A percentile compares a stretch with the other conserved stretches of the same genome.
Evolutionary conservation across 2,329 filamentous ascomycete species (phyloP).

Genomic region (Corinectria fuckeliana): DNA sequence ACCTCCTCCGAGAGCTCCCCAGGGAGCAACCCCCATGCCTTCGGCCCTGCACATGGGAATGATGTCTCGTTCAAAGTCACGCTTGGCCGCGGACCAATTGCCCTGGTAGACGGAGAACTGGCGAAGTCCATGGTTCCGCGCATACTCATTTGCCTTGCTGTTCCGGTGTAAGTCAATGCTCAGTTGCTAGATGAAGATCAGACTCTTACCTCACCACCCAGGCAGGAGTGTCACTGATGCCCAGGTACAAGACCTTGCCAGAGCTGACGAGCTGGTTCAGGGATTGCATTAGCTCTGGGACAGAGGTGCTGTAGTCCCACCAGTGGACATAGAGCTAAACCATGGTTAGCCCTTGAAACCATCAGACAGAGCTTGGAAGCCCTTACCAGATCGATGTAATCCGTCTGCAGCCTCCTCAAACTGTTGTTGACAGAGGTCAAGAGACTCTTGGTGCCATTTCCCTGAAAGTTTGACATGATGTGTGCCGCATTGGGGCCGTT

Average conservation of each 20-base stretch:
- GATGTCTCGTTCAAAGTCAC: conserved; percentile 52
- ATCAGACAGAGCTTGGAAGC: background rate
- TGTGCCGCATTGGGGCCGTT: conserved; percentile 48
- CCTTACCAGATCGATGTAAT: conserved; percentile 70
- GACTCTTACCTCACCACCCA: conserved; percentile 63
- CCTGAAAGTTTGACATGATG: conserved; percentile 59
- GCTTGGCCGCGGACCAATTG: conserved; percentile 47
- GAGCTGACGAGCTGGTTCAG: conserved; percentile 65
- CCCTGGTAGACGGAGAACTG: conserved; percentile 65
- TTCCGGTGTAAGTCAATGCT: conserved; percentile 13
- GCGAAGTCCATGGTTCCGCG: conserved; percentile 71
- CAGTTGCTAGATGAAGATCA: background rate
- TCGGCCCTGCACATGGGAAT: conserved; percentile 52
- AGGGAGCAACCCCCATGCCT: conserved; percentile 63
- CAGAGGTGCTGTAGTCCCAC: conserved; percentile 73
- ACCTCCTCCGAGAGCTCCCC: conserved; percentile 62
- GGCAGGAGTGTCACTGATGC: conserved; percentile 72
- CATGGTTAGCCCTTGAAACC: background rate
- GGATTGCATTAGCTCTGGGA: conserved; percentile 72
- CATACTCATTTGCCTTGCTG: conserved; percentile 71
- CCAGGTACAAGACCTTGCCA: conserved; percentile 71
- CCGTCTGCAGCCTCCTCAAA: conserved; percentile 66
- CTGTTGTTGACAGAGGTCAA: conserved; percentile 61
- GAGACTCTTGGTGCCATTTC: conserved; percentile 69
- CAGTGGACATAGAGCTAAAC: conserved; percentile 64